Evolutionary conservation across 148 eudicot genomes (phyloP), one percentile per base, ranked within the genome.

Genomic region (Diospyros kaki): DNA sequence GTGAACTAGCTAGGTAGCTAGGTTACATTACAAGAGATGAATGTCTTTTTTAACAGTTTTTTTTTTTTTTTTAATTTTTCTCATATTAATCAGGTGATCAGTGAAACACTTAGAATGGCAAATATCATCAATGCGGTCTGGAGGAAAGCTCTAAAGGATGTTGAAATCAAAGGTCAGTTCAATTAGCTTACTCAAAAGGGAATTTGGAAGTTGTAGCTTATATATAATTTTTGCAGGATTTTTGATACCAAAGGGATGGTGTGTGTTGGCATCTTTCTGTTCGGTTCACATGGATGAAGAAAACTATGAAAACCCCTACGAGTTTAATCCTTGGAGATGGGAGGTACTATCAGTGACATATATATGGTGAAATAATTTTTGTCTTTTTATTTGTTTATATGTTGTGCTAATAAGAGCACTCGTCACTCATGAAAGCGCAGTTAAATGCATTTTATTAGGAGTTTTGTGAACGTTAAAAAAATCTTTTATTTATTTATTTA

Each of bases 281-380:
- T 89, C 98, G 2, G 84, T 94, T 84, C 98, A 94, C 84, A 89
- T 94, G 97, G 91, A 90, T 80, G 96, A 89, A 66, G 85, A 76
- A 72, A 90, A 83, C 66, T 94, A 92, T 71, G 89, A 90, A 65
- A 82, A 90, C 72, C 98, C 98, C 9, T 85, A 89, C 78, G 79
- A 81, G 46, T 94, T 94, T 81, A 74, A 94, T 84, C 98, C 98
- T 2, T 92, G 93, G 92, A 89, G 97, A 84, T 94, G 97, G 98
- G 87, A 92, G 97, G 97, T 94, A 45, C 55, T 53, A 28, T 28
- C 28, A 28, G 28, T 28, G 0, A 28, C 28, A 28, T 28, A 28
- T 28, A 28, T 28, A 28, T 28, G 28, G 28, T 28, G 28, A 28
- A 28, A 28, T 28, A 28, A 0, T 28, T 28, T 28, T 28, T 28